Conservation (phyloP, 176 grass and related monocot genomes). For the Juncus inflexus region DNA sequence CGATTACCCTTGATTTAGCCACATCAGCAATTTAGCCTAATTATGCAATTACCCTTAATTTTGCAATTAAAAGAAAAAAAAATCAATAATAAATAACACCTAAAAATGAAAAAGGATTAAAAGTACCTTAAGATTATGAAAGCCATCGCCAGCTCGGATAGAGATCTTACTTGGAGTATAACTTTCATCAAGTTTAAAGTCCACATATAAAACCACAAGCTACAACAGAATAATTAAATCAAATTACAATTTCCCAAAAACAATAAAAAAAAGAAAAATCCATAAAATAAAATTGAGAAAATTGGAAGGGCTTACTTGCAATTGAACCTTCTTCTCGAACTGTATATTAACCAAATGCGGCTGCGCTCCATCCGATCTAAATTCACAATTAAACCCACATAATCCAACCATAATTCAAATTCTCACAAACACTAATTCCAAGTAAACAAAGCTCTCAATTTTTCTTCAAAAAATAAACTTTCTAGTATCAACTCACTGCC, state of each 20-base stretch:
- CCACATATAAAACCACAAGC: conserved; percentile 83
- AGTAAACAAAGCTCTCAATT: too few species aligned
- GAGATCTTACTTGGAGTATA: conserved; percentile 99
- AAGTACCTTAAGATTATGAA: conserved; percentile 89
- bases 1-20: too few species aligned
- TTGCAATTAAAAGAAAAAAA: not conserved
- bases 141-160: conserved; percentile 79
- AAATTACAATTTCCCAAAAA: not conserved
- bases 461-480: not conserved
- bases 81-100: not conserved
- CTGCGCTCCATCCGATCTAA: conserved; percentile 87
- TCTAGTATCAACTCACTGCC: conserved; percentile 36
- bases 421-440: too few species aligned
- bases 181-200: conserved; percentile 96
- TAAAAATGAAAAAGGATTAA: not conserved
- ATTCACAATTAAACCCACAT: not conserved
- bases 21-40: not conserved
- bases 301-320: conserved; percentile 47
- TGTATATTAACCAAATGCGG: conserved; percentile 95
- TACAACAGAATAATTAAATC: conserved; percentile 20
- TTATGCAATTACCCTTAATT: too few species aligned
- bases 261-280: not conserved
- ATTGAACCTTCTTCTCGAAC: conserved; percentile 91
- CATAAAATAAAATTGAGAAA: not conserved
- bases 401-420: too few species aligned